Base-by-base conservation (phyloP, 2,329 filamentous ascomycete genomes). In the Fusarium dimerum region DNA sequence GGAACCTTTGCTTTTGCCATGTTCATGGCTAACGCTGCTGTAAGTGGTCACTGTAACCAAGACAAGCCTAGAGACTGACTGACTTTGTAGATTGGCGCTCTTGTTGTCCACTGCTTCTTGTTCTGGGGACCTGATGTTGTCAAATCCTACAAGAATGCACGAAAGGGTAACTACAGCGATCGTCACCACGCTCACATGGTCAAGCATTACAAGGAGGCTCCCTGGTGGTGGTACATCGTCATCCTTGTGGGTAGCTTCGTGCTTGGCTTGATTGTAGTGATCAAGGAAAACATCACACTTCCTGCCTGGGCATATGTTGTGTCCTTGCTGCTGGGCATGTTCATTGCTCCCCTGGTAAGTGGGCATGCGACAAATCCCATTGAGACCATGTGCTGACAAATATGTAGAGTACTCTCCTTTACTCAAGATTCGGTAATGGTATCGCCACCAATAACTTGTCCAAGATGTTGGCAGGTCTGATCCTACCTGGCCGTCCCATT, bases 381-480 rank as follows among this genome's bases (percentile, higher is more conserved):
- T 29, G 15, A 15, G 16, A 2, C 4, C 1, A 5, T 17, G 5
- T 12, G 29, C 0, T 32, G 16, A 17, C 42, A 3, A 47, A 61
- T 64, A 3, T 20, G 2, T 16, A 80, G 77, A 83, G 80, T 55
- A 76, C 72, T 0, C 60, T 84, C 3, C 70, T 83, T 0, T 81
- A 76, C 51, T 76, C 78, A 3, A 72, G 78, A 1, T 83, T 72
- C 40, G 81, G 81, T 10, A 83, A 79, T 43, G 81, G 81, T 12
- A 82, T 84, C 34, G 78, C 79, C 8, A 84, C 80, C 3, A 83
- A 83, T 61, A 81, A 83, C 50, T 52, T 84, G 39, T 83, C 79
- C 17, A 82, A 83, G 57, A 80, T 83, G 79, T 52, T 83, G 44
- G 80, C 75, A 1, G 80, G 80, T 46, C 68, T 81, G 3, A 66